Evolutionary conservation across 225 moss, liverwort and hornwort species (phyloP), one percentile per base, ranked within the genome.

Genomic region (Ulota crispa): DNA sequence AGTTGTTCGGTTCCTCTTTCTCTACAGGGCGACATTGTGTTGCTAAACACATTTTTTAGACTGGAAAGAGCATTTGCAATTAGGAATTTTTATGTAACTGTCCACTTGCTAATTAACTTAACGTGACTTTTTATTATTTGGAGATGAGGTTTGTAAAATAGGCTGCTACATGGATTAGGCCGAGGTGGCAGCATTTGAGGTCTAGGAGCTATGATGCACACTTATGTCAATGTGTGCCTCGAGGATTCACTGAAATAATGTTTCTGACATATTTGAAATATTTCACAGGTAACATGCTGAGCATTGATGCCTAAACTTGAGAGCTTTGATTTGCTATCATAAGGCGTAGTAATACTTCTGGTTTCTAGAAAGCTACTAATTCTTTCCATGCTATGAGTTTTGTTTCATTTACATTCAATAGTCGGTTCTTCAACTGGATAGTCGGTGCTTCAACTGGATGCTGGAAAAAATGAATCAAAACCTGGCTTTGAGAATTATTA

Each of bases 131-230:
- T 54, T 72, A 54, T 16, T 30, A 61, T 53, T 59, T 62, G 78
- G 64, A 69, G 74, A 68, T 30, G 57, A 0, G 65, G 70, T 42
- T 39, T 64, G 39, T 64, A 47, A 70, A 65, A 85, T 43, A 64
- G 74, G 60, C 72, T 79, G 72, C 24, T 64, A 54, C 81, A 39
- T 61, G 56, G 65, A 78, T 83, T 65, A 56, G 31, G 31, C 68
- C 54, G 3, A 75, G 42, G 76, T 70, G 32, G 72, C 72, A 78
- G 70, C 68, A 27, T 70, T 76, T 54, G 65, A 87, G 79, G 31
- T 70, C 23, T 81, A 77, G 78, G 14, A 72, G 80, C 27, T 73
- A 23, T 53, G 75, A 32, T 30, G 80, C 28, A 45, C 69, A 65
- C 64, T 11, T 14, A 1, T 72, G 59, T n/a, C n/a, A 12, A 34